Percentiles rank a stretch among this genome's conserved stretches.
These are phyloP conservation scores for Acanthamoeba triangularis DNA, from an alignment of 208 protist species.

Conservation along the genomic window DNA sequence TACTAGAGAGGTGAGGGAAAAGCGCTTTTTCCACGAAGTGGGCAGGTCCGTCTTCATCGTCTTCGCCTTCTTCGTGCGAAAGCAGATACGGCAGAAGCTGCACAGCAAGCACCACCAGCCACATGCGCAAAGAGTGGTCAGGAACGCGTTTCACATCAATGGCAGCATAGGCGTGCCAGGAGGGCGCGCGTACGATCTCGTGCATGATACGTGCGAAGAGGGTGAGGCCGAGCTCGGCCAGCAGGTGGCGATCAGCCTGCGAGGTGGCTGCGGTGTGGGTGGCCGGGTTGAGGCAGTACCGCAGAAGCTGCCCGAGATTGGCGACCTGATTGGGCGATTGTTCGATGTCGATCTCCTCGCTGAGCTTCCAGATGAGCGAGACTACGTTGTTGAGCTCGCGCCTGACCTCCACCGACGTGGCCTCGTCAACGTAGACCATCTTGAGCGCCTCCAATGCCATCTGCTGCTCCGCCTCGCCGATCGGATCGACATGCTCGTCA, in stretches of 20 bases:
- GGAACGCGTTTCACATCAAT: neutral
- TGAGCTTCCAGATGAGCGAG: conserved; percentile 46
- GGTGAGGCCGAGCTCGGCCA: conserved; percentile 39
- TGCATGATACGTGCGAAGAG: conserved; percentile 24
- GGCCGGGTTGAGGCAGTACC: conserved; percentile 46
- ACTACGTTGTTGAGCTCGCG: conserved; percentile 64
- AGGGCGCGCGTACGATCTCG: neutral
- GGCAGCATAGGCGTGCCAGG: too few relatives aligned
- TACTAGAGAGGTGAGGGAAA: conserved; percentile 39
- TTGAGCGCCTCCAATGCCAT: conserved; percentile 31
- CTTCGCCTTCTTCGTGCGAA: conserved; percentile 25
- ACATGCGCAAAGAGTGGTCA: neutral
- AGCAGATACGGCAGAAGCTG: conserved; percentile 56
- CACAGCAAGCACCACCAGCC: neutral
- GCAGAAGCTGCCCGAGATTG: conserved; percentile 1
- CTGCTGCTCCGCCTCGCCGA: conserved; percentile 14
- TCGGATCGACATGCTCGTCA: conserved; percentile 1
- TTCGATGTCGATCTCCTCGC: conserved; percentile 37
- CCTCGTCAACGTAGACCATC: conserved; percentile 9
- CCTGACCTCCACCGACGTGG: neutral
- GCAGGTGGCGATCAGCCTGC: conserved; percentile 18
- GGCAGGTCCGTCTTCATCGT: conserved; percentile 17
- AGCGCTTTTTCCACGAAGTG: conserved; percentile 32
- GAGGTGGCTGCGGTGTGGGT: conserved; percentile 28
- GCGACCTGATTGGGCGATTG: neutral